phyloP scores from a whole-genome alignment of 208 protist species.

The Crithidia sp. region DNA sequence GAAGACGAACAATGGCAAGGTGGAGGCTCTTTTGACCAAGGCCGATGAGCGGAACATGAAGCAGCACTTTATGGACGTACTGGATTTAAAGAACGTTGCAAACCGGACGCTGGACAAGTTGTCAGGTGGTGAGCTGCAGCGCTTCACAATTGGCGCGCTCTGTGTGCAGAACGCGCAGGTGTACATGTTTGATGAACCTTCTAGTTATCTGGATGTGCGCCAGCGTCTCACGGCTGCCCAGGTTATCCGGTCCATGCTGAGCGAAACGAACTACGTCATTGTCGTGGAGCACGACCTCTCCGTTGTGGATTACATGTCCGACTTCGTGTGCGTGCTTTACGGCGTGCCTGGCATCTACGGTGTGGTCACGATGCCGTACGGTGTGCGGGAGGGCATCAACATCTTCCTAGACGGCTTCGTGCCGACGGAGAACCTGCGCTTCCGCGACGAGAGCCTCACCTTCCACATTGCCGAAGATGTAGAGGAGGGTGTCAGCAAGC shows the following conservation, averaged over 20 bases:
- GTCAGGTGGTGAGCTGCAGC: conserved; percentile 99
- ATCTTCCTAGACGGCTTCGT: conserved; percentile 99
- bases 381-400: conserved; percentile 99
- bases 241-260: conserved; percentile 96
- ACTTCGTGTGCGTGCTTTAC: conserved; percentile 99
- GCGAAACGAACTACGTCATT: conserved; percentile 97
- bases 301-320: conserved; percentile 99
- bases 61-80: conserved; percentile 81
- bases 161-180: conserved; percentile 92
- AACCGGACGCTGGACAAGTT: conserved; percentile 96
- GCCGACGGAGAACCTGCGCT: conserved; percentile 99
- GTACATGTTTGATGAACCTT: conserved; percentile 99
- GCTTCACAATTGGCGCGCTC: conserved; percentile 98
- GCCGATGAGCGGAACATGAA: conserved; percentile 91
- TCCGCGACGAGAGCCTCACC: conserved; percentile 97
- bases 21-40: conserved; percentile 92
- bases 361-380: conserved; percentile 99
- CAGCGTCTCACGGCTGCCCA: conserved; percentile 98
- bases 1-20: conserved; percentile 95
- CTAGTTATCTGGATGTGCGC: conserved; percentile 99
- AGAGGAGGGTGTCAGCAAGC: conserved; percentile 79
- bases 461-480: conserved; percentile 94
- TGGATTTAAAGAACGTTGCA: conserved; percentile 95
- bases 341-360: conserved; percentile 99
- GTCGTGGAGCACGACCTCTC: conserved; percentile 99